Conservation (phyloP, 495 filamentous ascomycete species). For the Aspergillus saccharolyticus region DNA sequence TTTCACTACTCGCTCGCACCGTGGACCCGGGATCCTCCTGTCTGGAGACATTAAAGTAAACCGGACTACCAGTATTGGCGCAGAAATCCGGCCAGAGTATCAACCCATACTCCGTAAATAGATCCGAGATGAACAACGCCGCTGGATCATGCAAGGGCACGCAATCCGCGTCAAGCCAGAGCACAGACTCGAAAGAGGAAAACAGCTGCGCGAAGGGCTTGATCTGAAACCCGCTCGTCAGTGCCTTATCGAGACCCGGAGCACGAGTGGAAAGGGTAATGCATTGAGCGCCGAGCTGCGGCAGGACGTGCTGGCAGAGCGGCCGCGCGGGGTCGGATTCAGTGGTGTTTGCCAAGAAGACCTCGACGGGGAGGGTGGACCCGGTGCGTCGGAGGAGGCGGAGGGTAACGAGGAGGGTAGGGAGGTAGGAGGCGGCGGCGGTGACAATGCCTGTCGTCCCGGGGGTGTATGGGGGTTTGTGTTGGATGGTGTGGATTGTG, state of each 20-base stretch:
- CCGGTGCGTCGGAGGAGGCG: constrained; percentile 44
- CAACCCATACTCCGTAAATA: constrained; percentile 40
- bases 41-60: constrained; percentile 46
- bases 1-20: constrained; percentile 34
- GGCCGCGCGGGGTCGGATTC: constrained; percentile 42
- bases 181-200: constrained; percentile 45
- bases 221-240: constrained; percentile 41
- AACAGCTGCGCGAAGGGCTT: constrained; percentile 49
- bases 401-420: constrained; percentile 36
- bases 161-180: constrained; percentile 50
- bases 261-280: constrained; percentile 29
- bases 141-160: constrained; percentile 41
- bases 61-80: constrained; percentile 33
- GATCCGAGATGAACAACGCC: constrained; percentile 33
- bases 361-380: constrained; percentile 44
- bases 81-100: constrained; percentile 54
- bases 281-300: constrained; percentile 40
- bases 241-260: neutral
- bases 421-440: constrained; percentile 29
- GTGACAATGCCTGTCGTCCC: constrained; percentile 44
- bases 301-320: constrained; percentile 43
- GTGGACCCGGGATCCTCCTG: constrained; percentile 23
- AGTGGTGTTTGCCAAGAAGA: constrained; percentile 37
- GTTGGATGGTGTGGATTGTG: constrained; percentile 15
- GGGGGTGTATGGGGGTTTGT: constrained; percentile 18